Conservation (phyloP, 257 asterid genomes). For the Euphrasia confusa region DNA sequence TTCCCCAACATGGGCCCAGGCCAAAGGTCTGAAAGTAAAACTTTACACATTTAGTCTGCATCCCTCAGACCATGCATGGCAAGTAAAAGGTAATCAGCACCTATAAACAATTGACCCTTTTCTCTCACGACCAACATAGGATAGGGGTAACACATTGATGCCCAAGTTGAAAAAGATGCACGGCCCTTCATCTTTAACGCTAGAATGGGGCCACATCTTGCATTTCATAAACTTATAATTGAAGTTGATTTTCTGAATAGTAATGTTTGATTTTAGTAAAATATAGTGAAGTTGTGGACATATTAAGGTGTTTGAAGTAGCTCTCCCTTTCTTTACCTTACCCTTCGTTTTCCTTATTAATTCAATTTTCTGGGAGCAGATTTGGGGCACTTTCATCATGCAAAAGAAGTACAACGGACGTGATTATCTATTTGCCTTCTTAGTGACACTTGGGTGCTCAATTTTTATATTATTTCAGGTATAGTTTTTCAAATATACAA, state of each 20-base stretch:
- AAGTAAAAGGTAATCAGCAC: not conserved
- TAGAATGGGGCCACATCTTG: not conserved
- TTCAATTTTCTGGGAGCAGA: constrained; percentile 46
- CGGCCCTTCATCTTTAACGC: not conserved
- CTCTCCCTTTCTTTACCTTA: constrained; percentile 17
- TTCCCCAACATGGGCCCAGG: not conserved
- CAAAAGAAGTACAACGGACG: constrained; percentile 82
- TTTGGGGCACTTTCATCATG: constrained; percentile 96
- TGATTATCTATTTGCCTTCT: constrained; percentile 70
- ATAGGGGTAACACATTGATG: not conserved
- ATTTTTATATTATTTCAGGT: constrained; percentile 90
- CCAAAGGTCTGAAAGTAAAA: not conserved
- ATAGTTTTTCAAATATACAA: constrained; percentile 17
- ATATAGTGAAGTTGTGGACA: not conserved
- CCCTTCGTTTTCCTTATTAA: constrained; percentile 3
- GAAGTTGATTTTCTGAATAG: constrained; percentile 6
- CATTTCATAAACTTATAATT: too few relatives aligned
- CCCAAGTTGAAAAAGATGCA: not conserved
- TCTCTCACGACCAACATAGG: not conserved
- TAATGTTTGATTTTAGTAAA: constrained; percentile 11
- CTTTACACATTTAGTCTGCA: too few relatives aligned
- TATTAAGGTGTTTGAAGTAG: constrained; percentile 14
- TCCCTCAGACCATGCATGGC: not conserved
- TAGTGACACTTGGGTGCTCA: constrained; percentile 90
- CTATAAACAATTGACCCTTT: not conserved